Conservation (phyloP, 306 rosid genomes). For the Geum urbanum region DNA sequence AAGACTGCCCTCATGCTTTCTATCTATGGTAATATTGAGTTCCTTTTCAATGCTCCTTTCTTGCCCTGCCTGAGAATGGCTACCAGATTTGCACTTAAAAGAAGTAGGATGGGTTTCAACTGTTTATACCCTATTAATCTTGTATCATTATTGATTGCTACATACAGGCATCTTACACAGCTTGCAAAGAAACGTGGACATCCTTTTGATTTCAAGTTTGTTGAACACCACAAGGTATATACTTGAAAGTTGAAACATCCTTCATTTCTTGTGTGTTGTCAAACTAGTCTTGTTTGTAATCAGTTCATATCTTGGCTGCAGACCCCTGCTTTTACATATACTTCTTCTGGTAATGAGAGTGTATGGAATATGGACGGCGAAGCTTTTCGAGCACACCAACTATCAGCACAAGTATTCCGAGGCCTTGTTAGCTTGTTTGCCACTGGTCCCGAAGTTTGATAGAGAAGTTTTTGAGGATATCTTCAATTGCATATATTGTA, state of each 20-base stretch:
- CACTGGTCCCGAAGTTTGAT: slow-evolving; percentile 73
- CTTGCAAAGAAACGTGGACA: slow-evolving; percentile 76
- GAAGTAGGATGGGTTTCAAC: not conserved
- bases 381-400: slow-evolving; percentile 73
- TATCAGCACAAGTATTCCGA: slow-evolving; percentile 83
- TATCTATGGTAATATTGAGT: slow-evolving; percentile 53
- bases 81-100: not conserved
- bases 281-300: not conserved
- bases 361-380: slow-evolving; percentile 94
- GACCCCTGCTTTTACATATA: slow-evolving; percentile 79
- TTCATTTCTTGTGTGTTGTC: not conserved
- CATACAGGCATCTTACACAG: slow-evolving; percentile 79
- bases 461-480: slow-evolving; percentile 1
- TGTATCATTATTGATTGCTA: slow-evolving; percentile 17
- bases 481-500: not conserved
- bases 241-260: slow-evolving; percentile 5
- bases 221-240: slow-evolving; percentile 84
- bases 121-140: not conserved
- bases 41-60: slow-evolving; percentile 8
- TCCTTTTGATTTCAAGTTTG: slow-evolving; percentile 75
- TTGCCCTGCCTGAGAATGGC: not conserved
- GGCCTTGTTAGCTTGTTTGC: slow-evolving; percentile 86
- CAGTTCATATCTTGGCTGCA: slow-evolving; percentile 22
- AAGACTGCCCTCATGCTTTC: slow-evolving; percentile 72
- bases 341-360: slow-evolving; percentile 70